Evolutionary conservation across 495 filamentous ascomycete species (phyloP), one percentile per base, ranked within the genome.

Genomic region (Articulospora tetracladia): DNA sequence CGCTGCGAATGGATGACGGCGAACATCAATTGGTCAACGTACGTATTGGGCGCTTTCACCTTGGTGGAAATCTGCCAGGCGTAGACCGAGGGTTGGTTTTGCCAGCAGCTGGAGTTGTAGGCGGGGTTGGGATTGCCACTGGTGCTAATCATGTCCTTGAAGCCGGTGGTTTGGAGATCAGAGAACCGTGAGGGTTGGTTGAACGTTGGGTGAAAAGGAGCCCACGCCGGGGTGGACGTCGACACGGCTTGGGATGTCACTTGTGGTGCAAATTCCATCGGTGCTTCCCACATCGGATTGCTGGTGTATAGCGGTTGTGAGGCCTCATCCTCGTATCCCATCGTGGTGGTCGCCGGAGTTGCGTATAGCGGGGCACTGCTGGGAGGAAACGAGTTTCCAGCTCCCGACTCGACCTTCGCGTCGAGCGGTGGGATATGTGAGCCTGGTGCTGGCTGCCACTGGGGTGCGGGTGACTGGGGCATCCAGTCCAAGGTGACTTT

Each of bases 1-100:
- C 66, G 66, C 55, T 68, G 63, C 13, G 60, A 61, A n/a, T 68
- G 57, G 8, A 68, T 65, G 44, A 63, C 60, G 22, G 30, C 26
- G 27, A 68, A 39, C 59, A 68, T 63, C 22, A 68, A 28, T n/a
- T 61, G 60, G 25, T 68, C 66, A 26, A 68, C 51, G 23, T 39
- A 46, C 10, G 63, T 66, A 41, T 53, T 36, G n/a, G 66, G 66
- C 26, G 59, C 52, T 48, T 66, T 65, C 12, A 68, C 44, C 54
- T 66, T 68, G 22, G 66, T 66, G 22, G 57, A 61, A 11, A 65
- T 58, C 47, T 68, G 66, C 60, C 63, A 66, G 3, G 60, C 66
- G 32, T 58, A 66, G 32, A 62, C 51, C 10, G 62, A 66, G 15
- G 66, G 66, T 32, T 68, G 66, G 26, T 41, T 46, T 57, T 68